These are phyloP conservation scores for Talaromyces amestolkiae DNA, from an alignment of 2,329 filamentous ascomycete species.

Conservation along the genomic window DNA sequence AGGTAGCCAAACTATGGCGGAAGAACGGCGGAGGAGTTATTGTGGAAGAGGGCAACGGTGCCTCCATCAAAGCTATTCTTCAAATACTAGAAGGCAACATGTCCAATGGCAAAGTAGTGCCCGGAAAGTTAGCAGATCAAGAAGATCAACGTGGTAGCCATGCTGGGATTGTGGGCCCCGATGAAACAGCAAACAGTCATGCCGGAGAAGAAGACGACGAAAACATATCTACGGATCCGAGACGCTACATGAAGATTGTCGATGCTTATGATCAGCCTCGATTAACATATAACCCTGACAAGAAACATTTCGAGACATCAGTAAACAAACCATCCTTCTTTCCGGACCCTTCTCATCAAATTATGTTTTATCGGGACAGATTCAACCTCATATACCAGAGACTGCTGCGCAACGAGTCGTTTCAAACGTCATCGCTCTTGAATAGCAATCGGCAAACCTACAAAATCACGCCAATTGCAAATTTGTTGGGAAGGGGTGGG, in stretches of 20 bases:
- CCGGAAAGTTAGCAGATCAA: conserved; percentile 48
- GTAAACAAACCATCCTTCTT: conserved; percentile 67
- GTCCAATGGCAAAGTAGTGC: conserved; percentile 65
- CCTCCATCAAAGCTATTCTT: conserved; percentile 71
- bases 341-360: conserved; percentile 77
- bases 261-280: conserved; percentile 79
- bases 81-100: conserved; percentile 83
- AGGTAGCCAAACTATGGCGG: conserved; percentile 90
- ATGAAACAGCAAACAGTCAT: conserved; percentile 13
- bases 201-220: conserved; percentile 51
- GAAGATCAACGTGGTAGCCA: conserved; percentile 43
- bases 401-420: conserved; percentile 86
- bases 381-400: conserved; percentile 92
- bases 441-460: conserved; percentile 61
- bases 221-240: conserved; percentile 64
- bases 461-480: conserved; percentile 82
- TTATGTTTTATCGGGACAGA: conserved; percentile 78
- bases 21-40: conserved; percentile 84
- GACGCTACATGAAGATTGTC: conserved; percentile 80
- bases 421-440: conserved; percentile 78
- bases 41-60: conserved; percentile 73
- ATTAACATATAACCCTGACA: conserved; percentile 51
- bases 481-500: conserved; percentile 73
- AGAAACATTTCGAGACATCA: conserved; percentile 86
- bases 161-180: conserved; percentile 25